phyloP scores from a whole-genome alignment of 1,284 basidiomycete species.

The Pascua sp. region DNA sequence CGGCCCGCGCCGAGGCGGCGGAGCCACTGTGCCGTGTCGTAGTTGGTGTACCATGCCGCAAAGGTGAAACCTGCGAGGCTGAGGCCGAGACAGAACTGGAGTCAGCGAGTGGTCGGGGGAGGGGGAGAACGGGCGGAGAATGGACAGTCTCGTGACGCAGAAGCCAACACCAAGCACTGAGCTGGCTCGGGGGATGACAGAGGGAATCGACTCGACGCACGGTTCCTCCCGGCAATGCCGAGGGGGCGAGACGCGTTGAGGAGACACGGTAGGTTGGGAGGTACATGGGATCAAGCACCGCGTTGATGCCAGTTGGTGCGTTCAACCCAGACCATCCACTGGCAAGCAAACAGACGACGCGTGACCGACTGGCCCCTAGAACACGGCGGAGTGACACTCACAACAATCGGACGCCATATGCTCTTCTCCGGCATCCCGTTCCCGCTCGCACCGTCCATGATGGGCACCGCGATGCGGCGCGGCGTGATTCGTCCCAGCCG shows the following conservation, averaged over 20 bases:
- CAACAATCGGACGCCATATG: slow-evolving; percentile 36
- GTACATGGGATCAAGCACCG: neutral
- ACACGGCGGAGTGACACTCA: slow-evolving; percentile 21
- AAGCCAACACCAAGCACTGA: neutral
- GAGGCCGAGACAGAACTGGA: slow-evolving; percentile 40
- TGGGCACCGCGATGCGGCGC: slow-evolving; percentile 8
- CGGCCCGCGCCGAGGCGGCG: slow-evolving; percentile 29
- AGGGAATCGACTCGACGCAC: neutral
- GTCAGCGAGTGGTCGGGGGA: neutral
- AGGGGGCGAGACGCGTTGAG: neutral
- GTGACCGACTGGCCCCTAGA: neutral
- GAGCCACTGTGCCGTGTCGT: slow-evolving; percentile 40
- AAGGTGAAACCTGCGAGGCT: slow-evolving; percentile 33
- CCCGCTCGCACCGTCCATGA: slow-evolving; percentile 6
- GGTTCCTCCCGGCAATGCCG: neutral
- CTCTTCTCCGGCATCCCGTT: slow-evolving; percentile 9
- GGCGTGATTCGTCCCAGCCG: slow-evolving; percentile 13
- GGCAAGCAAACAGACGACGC: neutral
- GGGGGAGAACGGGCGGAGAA: neutral
- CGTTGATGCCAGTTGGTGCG: neutral
- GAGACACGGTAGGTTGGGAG: neutral
- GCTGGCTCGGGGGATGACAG: too few species aligned
- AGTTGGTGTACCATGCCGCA: slow-evolving; percentile 41
- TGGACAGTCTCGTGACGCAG: too few species aligned
- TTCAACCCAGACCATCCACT: too few species aligned